Evolutionary conservation across 306 rosid species (phyloP), one percentile per base, ranked within the genome.

Genomic region (Arachis stenosperma): DNA sequence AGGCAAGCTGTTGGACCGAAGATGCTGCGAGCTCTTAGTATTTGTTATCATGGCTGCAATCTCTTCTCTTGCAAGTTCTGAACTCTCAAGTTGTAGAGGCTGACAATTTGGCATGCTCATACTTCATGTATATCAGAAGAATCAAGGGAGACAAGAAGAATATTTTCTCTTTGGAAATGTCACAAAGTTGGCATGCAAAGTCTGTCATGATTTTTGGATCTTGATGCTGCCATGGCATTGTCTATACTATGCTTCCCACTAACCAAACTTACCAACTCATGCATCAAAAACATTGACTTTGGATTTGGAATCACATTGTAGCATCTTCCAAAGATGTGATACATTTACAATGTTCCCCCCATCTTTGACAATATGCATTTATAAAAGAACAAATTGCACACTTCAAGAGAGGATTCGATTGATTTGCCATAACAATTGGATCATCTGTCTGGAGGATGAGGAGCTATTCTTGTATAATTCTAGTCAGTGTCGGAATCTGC

Each of bases 1-100:
- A 37, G 57, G 70, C 41, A 56, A 29, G 70, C 70, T 77, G 75
- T 69, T 69, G 33, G 63, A 59, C n/a, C 57, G 75, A 61, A 42
- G 15, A 51, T 77, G 75, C 5, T 11, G 9, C 22, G 39, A 29
- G 52, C 11, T 46, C 36, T 65, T 40, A 33, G 14, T 48, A 44
- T 47, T 46, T 30, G 27, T 41, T 57, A 29, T 8, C 3, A 7
- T 39, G 76, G 65, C n/a, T 61, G 65, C 71, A 50, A 76, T 67
- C 3, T 76, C 59, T 33, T 44, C 27, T 3, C 10, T 14, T 17
- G 36, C 14, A 47, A 40, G 43, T 46, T 46, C 51, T 46, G 11
- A 46, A 46, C 51, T 46, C 51, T 46, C 4, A 46, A 46, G 13
- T 46, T 46, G 51, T 46, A 11, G 15, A 11, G 22, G 54, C 59